Base-by-base conservation (phyloP, 2,329 filamentous ascomycete genomes). In the Ophiostoma himal-ulmi region DNA sequence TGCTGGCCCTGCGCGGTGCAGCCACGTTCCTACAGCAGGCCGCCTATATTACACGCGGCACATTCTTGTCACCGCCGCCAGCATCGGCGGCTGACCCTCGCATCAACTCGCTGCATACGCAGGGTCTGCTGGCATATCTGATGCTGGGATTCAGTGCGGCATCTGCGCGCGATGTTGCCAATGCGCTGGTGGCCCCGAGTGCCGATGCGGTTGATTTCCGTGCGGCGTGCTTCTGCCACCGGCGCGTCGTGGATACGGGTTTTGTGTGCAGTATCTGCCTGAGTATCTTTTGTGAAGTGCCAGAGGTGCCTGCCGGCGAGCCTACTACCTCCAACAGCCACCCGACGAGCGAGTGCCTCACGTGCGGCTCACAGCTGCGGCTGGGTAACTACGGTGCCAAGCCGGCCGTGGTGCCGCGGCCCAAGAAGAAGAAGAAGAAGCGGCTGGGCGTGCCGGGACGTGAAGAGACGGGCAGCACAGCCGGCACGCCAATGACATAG, bases 141-240 rank as follows among this genome's bases (percentile, higher is more conserved):
- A 96, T 98, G 92, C 93, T 97, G 81, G 93, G 89, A 36, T 95
- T 97, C 77, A 81, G 54, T 81, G 84, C 62, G 14, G 72, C 71
- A 10, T 73, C 73, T 20, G 78, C 75, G 17, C 71, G 74, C 69
- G 71, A 75, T 52, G 70, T 73, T 68, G 54, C 76, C 76, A 37
- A 73, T 73, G 36, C 74, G 69, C 82, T 99, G 60, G 85, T 97
- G 60, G 83, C 90, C 5, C 94, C 95, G 0, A 92, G 91, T 8
- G 89, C 92, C 52, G 91, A 94, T 70, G 89, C 91, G 64, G 93
- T 99, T 62, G 96, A 99, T 80, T 99, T 99, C 78, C 88, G 95
- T 62, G 94, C 96, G n/a, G 95, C 95, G 3, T 99, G 95, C 78
- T 99, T 99, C 81, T 99, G 95, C 78, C 95, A 99, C 80, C 86